Base-by-base conservation (phyloP, 306 rosid genomes). In the Delonix regia region DNA sequence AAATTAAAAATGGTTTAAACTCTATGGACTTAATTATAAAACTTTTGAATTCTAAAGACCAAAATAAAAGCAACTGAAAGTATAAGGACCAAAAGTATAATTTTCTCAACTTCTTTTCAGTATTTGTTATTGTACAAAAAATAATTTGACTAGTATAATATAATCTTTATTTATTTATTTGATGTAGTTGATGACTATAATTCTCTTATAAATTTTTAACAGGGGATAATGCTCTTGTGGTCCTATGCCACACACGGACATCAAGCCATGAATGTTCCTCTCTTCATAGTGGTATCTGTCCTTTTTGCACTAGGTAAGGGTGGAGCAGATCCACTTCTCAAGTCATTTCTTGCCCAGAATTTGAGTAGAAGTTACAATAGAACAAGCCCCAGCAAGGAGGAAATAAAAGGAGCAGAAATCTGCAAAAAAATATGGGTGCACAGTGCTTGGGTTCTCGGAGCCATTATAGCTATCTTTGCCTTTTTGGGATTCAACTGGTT, bases 221-320 rank as follows among this genome's bases (percentile, higher is more conserved):
- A 67, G 73, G 73, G 73, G 42, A 7, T 67, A 24, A 22, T 45
- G 3, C 6, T 67, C 5, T 44, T 67, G 14, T 67, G 55, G 55
- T 67, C 53, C 19, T 67, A 67, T 24, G 73, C 21, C 2, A 27
- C 2, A 15, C 53, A 45, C 21, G 6, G 24, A 12, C 11, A 34
- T 42, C 22, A 42, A 42, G 7, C 27, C 22, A 6, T 7, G 39
- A 24, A 68, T 9, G 0, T 68, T 8, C 56, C 39, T 68, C 56
- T 68, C 13, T 68, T 42, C 73, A 44, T 25, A 18, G 19, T 44
- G 73, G 38, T 27, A 1, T 14, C 73, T 25, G 2, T 16, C 15
- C 73, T 68, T 68, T 24, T 68, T 11, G 73, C 36, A 22, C 0
- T 45, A 25, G 73, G 57, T 25, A 69, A 69, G 38, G 73, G 39